Percentiles rank a stretch among this genome's conserved stretches.
phyloP scores from a whole-genome alignment of 2,329 filamentous ascomycete species.

The Fusarium sarcochroum region DNA sequence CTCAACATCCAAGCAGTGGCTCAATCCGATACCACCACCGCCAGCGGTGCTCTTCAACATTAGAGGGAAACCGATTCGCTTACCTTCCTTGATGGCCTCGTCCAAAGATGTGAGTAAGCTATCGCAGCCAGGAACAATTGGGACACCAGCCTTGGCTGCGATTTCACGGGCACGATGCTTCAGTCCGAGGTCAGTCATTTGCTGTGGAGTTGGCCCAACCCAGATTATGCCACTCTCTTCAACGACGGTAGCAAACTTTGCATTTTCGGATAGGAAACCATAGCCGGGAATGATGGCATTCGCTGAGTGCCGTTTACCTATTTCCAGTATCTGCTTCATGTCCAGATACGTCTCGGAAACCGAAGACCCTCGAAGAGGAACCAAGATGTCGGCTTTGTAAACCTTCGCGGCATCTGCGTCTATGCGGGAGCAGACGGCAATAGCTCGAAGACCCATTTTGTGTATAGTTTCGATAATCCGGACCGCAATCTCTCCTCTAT shows the following conservation, averaged over 20 bases:
- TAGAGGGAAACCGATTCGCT: constrained; percentile 55
- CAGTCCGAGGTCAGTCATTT: constrained; percentile 56
- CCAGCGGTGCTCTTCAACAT: constrained; percentile 65
- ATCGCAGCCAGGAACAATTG: constrained; percentile 54
- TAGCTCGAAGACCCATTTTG: constrained; percentile 76
- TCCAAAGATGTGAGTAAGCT: constrained; percentile 46
- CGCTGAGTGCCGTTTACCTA: constrained; percentile 63
- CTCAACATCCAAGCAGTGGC: constrained; percentile 52
- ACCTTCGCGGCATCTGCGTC: constrained; percentile 79
- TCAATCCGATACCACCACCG: constrained; percentile 62
- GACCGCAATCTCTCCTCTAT: constrained; percentile 74
- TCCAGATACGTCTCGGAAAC: constrained; percentile 72
- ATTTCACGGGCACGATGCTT: constrained; percentile 57
- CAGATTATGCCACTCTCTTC: constrained; percentile 69
- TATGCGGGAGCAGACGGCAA: constrained; percentile 75
- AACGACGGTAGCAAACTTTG: constrained; percentile 69
- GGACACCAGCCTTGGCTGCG: constrained; percentile 50
- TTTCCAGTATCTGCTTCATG: constrained; percentile 69
- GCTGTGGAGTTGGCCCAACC: constrained; percentile 68
- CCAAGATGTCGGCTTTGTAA: constrained; percentile 74
- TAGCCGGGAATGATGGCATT: constrained; percentile 77
- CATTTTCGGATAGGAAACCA: constrained; percentile 76
- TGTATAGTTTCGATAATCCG: constrained; percentile 77
- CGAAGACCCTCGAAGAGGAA: constrained; percentile 70
- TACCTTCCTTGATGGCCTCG: constrained; percentile 48